A percentile compares a stretch with the other conserved stretches of the same genome.
Conservation (phyloP, 2,329 filamentous ascomycete genomes). For the Sporothrix schenckii region DNA sequence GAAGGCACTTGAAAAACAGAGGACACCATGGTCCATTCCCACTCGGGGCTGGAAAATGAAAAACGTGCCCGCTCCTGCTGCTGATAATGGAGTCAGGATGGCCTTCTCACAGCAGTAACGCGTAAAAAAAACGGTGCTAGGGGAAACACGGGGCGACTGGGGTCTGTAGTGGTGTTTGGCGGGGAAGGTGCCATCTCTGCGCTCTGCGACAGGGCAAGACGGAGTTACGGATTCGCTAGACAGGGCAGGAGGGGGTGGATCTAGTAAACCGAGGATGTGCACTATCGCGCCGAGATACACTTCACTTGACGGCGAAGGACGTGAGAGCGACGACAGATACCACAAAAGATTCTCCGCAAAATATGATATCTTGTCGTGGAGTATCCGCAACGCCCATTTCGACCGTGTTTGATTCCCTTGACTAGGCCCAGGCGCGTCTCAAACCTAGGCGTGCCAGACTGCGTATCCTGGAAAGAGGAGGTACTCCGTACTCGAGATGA, state of each 20-base stretch:
- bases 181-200: slow-evolving; percentile 21
- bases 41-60: slow-evolving; percentile 17
- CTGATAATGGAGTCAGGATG: background rate
- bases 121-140: background rate
- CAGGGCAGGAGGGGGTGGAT: slow-evolving; percentile 18
- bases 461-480: background rate
- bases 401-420: background rate
- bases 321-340: slow-evolving; percentile 10
- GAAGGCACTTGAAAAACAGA: background rate
- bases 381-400: background rate
- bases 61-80: background rate
- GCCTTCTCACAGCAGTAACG: background rate
- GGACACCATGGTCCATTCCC: background rate
- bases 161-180: slow-evolving; percentile 3
- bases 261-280: slow-evolving; percentile 20
- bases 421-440: slow-evolving; percentile 1
- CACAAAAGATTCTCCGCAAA: background rate
- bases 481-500: background rate
- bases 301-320: slow-evolving; percentile 10
- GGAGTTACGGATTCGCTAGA: background rate
- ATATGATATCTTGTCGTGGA: background rate
- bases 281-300: slow-evolving; percentile 16
- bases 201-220: background rate
- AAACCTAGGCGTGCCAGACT: background rate
- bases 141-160: slow-evolving; percentile 26